These are phyloP conservation scores for Ophioceras dolichostomum DNA, from an alignment of 2,329 filamentous ascomycete species.

Conservation along the genomic window DNA sequence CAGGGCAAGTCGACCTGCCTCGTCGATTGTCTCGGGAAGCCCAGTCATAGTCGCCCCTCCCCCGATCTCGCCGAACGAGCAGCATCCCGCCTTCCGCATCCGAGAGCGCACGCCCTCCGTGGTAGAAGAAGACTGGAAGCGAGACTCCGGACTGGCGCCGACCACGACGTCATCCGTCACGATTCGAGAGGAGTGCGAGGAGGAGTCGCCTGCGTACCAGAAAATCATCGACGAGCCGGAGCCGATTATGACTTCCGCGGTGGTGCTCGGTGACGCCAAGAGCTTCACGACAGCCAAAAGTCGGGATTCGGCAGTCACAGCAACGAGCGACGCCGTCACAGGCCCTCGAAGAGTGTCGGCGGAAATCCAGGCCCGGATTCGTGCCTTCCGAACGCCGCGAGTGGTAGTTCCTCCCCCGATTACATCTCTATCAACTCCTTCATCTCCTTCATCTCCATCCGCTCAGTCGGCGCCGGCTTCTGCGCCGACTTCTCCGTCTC, in stretches of 20 bases:
- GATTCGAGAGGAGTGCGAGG: constrained; percentile 21
- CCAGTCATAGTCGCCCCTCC: constrained; percentile 21
- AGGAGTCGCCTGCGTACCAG: constrained; percentile 8
- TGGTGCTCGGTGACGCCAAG: constrained; percentile 15
- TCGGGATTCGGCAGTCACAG: not conserved
- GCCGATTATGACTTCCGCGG: constrained; percentile 12
- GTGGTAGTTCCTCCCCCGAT: too few relatives aligned
- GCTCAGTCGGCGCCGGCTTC: constrained; percentile 1
- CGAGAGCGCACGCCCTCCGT: constrained; percentile 16
- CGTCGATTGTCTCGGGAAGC: constrained; percentile 9
- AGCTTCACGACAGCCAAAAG: constrained; percentile 1
- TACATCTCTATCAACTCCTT: constrained; percentile 6
- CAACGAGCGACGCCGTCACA: constrained; percentile 8
- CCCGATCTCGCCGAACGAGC: constrained; percentile 31
- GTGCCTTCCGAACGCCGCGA: too few relatives aligned
- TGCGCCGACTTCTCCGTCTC: not conserved
- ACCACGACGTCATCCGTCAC: constrained; percentile 28
- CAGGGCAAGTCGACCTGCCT: constrained; percentile 14
- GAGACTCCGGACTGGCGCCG: constrained; percentile 40
- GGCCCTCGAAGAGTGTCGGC: constrained; percentile 5
- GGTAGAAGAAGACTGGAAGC: constrained; percentile 33
- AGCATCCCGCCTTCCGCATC: constrained; percentile 39
- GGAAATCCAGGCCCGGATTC: constrained; percentile 4
- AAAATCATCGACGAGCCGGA: constrained; percentile 9
- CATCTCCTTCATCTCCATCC: constrained; percentile 5